These are phyloP conservation scores for Boletus coccyginus DNA, from an alignment of 768 basidiomycete genomes.

Conservation along the genomic window DNA sequence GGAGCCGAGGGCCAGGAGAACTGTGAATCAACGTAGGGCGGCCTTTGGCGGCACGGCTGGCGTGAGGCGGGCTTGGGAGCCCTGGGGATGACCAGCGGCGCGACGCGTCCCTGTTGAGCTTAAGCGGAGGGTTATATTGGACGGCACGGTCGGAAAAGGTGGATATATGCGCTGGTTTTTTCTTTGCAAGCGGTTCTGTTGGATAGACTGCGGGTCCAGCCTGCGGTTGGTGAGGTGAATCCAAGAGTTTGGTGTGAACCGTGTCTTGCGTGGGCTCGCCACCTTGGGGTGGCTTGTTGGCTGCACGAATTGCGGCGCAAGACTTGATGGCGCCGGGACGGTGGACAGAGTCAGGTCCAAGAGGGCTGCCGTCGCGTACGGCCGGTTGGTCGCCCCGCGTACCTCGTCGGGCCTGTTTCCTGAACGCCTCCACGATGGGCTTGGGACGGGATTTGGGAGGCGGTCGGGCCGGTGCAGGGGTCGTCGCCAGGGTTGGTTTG, in stretches of 20 bases:
- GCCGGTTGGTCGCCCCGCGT: neutral
- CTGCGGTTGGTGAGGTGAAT: neutral
- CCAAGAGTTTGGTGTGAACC: neutral
- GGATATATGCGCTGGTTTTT: slow-evolving; percentile 16
- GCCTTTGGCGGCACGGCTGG: neutral
- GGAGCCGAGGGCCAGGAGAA: slow-evolving; percentile 6
- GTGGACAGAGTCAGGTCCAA: too few species aligned
- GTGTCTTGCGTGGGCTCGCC: neutral
- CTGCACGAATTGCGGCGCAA: too few species aligned
- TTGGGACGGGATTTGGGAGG: slow-evolving; percentile 23
- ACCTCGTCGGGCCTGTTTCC: slow-evolving; percentile 35
- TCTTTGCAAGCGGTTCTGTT: neutral
- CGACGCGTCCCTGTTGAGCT: neutral
- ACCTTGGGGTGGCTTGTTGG: slow-evolving; percentile 1
- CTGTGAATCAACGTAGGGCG: neutral
- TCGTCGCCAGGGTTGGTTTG: neutral
- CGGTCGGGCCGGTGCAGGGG: neutral
- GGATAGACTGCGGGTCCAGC: neutral
- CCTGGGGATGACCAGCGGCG: slow-evolving; percentile 6
- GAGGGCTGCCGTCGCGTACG: neutral
- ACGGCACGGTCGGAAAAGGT: neutral
- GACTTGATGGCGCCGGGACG: too few species aligned
- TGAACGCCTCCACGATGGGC: slow-evolving; percentile 46
- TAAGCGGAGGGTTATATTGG: neutral
- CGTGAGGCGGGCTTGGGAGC: neutral